Evolutionary conservation across 352 stramenopile genomes (phyloP).

Genomic region (Pythium sukuiense): DNA sequence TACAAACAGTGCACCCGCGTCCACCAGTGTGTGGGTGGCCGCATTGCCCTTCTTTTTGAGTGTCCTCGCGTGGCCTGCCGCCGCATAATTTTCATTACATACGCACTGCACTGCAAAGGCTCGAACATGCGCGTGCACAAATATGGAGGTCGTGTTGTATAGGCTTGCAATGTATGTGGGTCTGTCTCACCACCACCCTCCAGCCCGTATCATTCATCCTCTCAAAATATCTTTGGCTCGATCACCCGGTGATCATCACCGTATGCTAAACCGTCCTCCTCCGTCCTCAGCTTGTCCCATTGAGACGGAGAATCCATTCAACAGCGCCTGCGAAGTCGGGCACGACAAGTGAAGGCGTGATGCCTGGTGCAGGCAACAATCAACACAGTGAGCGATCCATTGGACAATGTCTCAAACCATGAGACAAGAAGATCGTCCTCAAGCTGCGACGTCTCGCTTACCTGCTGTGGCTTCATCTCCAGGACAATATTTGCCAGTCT

Average conservation of each 20-base stretch:
- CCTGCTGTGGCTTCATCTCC: constrained; percentile 33
- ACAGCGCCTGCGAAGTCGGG: constrained; percentile 21
- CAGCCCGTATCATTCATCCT: neutral
- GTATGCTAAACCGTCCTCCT: neutral
- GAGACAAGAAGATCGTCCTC: neutral
- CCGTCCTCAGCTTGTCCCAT: constrained; percentile 6
- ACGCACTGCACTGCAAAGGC: neutral
- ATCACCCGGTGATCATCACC: neutral
- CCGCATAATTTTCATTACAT: neutral
- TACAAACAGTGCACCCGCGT: neutral
- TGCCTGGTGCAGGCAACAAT: constrained; percentile 1
- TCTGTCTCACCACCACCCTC: neutral
- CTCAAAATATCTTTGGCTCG: no score
- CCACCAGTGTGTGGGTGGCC: constrained; percentile 5
- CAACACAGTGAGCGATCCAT: neutral
- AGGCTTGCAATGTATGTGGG: no score
- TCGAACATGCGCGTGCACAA: neutral
- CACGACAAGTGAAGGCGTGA: constrained; percentile 22
- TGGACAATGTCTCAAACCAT: neutral
- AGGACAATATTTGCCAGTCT: constrained; percentile 51
- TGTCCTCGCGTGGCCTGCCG: neutral
- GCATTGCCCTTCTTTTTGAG: neutral
- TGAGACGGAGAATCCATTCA: constrained; percentile 22
- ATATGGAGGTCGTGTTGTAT: neutral
- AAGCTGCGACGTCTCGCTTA: constrained; percentile 1